These are phyloP conservation scores for Stephanodiscus minutulus DNA, from an alignment of 108 stramenopile genomes.

Conservation along the genomic window DNA sequence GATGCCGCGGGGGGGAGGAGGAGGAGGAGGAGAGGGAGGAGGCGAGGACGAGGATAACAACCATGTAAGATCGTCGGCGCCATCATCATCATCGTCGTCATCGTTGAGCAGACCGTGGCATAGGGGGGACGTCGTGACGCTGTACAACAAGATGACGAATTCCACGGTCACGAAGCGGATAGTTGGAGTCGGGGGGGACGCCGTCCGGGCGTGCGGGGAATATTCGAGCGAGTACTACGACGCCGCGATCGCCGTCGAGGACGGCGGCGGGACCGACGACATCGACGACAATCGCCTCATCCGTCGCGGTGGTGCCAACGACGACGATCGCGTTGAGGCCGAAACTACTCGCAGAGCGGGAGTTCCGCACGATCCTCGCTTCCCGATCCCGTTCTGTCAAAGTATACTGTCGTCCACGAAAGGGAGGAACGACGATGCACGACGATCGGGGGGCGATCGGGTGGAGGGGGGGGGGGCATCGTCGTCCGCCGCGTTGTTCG, in stretches of 20 bases:
- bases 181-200: conserved; percentile 71
- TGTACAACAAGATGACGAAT: conserved; percentile 54
- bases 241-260: conserved; percentile 4
- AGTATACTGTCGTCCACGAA: background rate
- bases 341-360: conserved; percentile 12
- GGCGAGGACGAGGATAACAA: no score
- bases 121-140: conserved; percentile 62
- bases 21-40: background rate
- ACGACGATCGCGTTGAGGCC: background rate
- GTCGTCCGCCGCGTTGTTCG: conserved; percentile 21
- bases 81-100: background rate
- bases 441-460: background rate
- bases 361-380: conserved; percentile 24
- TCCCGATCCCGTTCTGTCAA: conserved; percentile 24
- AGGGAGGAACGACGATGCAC: background rate
- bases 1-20: background rate
- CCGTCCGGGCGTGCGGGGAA: conserved; percentile 56
- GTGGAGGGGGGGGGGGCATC: background rate
- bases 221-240: conserved; percentile 59
- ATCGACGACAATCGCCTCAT: no score
- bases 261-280: no score
- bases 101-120: conserved; percentile 40
- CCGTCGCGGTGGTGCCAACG: conserved; percentile 39
- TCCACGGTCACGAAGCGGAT: conserved; percentile 62
- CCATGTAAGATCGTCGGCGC: no score